These are phyloP conservation scores for Dentipellis fragilis DNA, from an alignment of 768 basidiomycete species.

Conservation along the genomic window DNA sequence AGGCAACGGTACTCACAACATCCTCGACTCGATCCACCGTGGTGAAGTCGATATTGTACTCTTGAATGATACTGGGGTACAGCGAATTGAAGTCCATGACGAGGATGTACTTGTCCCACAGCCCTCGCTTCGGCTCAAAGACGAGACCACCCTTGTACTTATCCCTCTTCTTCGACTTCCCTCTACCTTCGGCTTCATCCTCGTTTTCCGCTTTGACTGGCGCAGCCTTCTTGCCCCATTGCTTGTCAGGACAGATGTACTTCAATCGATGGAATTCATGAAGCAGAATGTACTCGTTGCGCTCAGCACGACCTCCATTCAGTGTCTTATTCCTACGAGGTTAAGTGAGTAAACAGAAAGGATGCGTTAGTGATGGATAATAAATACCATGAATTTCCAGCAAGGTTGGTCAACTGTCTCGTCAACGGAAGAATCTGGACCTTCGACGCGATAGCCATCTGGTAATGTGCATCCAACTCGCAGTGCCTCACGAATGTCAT, in stretches of 20 bases:
- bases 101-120: constrained; percentile 94
- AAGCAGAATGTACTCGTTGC: constrained; percentile 96
- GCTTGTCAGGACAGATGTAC: constrained; percentile 94
- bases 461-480: constrained; percentile 91
- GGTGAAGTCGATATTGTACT: constrained; percentile 99
- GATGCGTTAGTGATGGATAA: background rate
- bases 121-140: constrained; percentile 88
- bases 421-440: constrained; percentile 92
- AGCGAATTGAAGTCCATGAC: constrained; percentile 99
- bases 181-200: constrained; percentile 32
- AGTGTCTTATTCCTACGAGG: constrained; percentile 83
- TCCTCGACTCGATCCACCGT: constrained; percentile 71
- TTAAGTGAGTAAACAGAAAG: background rate
- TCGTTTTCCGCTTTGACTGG: constrained; percentile 47
- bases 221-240: constrained; percentile 64
- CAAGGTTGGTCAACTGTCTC: constrained; percentile 87
- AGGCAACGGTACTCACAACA: constrained; percentile 27
- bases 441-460: constrained; percentile 93
- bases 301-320: constrained; percentile 95
- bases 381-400: constrained; percentile 87
- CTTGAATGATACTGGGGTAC: constrained; percentile 98
- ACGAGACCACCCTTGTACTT: constrained; percentile 99
- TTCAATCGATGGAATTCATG: constrained; percentile 97
- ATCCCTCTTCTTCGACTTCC: constrained; percentile 72
- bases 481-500: constrained; percentile 88